Conservation (phyloP, 1,284 basidiomycete genomes). For the Cerioporus squamosus region DNA sequence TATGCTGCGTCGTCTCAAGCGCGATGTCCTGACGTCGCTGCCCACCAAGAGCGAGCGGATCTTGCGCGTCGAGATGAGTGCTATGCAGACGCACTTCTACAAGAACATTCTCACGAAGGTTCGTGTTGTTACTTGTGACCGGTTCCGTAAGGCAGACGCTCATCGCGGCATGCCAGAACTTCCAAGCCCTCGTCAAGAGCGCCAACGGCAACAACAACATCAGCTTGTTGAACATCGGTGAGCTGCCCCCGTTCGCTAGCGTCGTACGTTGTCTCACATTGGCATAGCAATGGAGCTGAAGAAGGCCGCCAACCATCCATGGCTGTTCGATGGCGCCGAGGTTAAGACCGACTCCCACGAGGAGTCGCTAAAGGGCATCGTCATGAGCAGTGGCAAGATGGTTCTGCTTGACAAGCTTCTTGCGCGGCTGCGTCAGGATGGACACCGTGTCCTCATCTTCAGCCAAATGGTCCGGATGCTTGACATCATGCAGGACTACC, state of each 20-base stretch:
- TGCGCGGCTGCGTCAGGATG: slow-evolving; percentile 85
- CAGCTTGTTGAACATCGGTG: slow-evolving; percentile 92
- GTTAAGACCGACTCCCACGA: slow-evolving; percentile 74
- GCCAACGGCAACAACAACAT: slow-evolving; percentile 84
- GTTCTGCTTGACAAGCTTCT: slow-evolving; percentile 96
- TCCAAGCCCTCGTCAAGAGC: slow-evolving; percentile 89
- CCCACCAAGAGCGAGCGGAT: slow-evolving; percentile 99
- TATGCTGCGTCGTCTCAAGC: slow-evolving; percentile 96
- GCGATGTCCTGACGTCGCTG: slow-evolving; percentile 95
- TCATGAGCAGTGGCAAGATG: slow-evolving; percentile 99
- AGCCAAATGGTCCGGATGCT: slow-evolving; percentile 99
- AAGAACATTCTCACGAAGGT: slow-evolving; percentile 98
- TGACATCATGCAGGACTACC: slow-evolving; percentile 98
- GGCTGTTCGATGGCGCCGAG: slow-evolving; percentile 97
- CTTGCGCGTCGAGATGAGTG: slow-evolving; percentile 96
- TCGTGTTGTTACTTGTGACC: slow-evolving; percentile 18
- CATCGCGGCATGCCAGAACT: slow-evolving; percentile 71
- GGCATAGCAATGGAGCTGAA: slow-evolving; percentile 89
- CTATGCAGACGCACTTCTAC: slow-evolving; percentile 98
- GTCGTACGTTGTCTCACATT: slow-evolving; percentile 3
- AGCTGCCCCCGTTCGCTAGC: slow-evolving; percentile 25
- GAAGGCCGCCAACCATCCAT: slow-evolving; percentile 98
- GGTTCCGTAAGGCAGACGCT: slow-evolving; percentile 6
- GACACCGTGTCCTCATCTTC: slow-evolving; percentile 97
- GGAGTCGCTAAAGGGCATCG: slow-evolving; percentile 92